Base-by-base conservation (phyloP, 2,329 filamentous ascomycete genomes). In the Westerdykella ornata region DNA sequence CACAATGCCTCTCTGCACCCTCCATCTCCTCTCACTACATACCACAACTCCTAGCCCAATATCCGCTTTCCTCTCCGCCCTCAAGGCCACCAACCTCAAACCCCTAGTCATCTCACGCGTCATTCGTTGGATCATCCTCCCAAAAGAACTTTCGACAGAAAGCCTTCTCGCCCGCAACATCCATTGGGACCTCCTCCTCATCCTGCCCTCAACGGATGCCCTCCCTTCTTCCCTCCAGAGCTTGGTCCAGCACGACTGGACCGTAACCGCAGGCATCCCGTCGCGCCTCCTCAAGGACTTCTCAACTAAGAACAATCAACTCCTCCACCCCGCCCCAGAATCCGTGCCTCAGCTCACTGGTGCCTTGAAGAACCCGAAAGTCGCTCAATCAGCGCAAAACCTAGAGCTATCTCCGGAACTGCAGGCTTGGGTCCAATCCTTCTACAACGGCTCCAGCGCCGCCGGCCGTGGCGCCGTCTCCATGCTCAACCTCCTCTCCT, bases 401-500 rank as follows among this genome's bases (percentile, higher is more conserved):
- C 68, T 82, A 0, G 77, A 81, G 52, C 58, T 81, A 7, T 74
- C 72, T 13, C 56, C 69, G 0, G 71, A 75, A 3, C 57, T 82
- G 1, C 53, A 68, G 11, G 30, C 52, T 1, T 82, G 78, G 72
- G 75, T 79, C 56, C 44, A 63, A 4, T 17, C 19, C 0, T 70
- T 69, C 39, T 41, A 49, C 15, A 12, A 30, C 0, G 33, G 14
- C 1, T 35, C 38, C 1, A 36, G 46, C 26, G 43, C 47, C 54
- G 53, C 57, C 63, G 58, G 53, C 34, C 47, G 8, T 41, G 62
- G 56, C 29, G 72, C 79, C 0, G 74, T 82, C 1, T 77, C 74
- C 1, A 83, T 82, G 80, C 68, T 82, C 30, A 82, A 83, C 45
- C 64, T 82, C 3, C 69, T 83, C 4, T 68, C 77, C 30, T 82